Conservation (phyloP, 768 basidiomycete species). For the Mycena rosella region DNA sequence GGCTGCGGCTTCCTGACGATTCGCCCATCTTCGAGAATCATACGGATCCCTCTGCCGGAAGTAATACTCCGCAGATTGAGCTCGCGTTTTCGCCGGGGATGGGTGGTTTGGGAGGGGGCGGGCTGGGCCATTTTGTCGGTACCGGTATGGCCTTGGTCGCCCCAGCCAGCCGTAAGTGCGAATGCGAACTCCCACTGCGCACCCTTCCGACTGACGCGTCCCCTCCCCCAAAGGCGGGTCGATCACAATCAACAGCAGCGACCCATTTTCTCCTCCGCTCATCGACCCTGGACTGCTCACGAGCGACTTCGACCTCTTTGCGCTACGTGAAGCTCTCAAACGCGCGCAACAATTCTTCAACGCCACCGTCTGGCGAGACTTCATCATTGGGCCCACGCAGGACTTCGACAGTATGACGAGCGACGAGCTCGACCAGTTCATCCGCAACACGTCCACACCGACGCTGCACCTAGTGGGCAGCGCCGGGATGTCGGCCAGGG, state of each 20-base stretch:
- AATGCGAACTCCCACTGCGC: background rate
- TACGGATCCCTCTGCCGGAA: slow-evolving; percentile 42
- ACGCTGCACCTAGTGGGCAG: background rate
- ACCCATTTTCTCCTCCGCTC: slow-evolving; percentile 43
- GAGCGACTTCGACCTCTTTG: slow-evolving; percentile 29
- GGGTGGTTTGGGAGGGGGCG: too few relatives aligned
- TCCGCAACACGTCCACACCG: background rate
- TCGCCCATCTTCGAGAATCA: slow-evolving; percentile 19
- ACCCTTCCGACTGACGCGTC: background rate
- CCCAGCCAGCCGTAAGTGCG: slow-evolving; percentile 20
- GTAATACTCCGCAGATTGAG: slow-evolving; percentile 42
- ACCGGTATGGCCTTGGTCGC: slow-evolving; percentile 3
- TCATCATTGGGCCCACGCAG: background rate
- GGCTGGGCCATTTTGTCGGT: background rate
- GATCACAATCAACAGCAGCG: slow-evolving; percentile 40
- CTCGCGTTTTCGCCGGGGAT: too few relatives aligned
- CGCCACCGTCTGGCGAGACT: slow-evolving; percentile 40
- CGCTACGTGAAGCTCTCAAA: slow-evolving; percentile 45
- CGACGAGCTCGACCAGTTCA: background rate
- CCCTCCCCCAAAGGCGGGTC: slow-evolving; percentile 38
- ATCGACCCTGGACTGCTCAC: slow-evolving; percentile 41
- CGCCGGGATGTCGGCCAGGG: background rate
- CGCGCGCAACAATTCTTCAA: slow-evolving; percentile 40
- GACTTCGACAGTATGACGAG: background rate
- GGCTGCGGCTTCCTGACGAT: slow-evolving; percentile 33